Evolutionary conservation across 257 asterid genomes (phyloP).

Genomic region (Leptodermis oblonga): DNA sequence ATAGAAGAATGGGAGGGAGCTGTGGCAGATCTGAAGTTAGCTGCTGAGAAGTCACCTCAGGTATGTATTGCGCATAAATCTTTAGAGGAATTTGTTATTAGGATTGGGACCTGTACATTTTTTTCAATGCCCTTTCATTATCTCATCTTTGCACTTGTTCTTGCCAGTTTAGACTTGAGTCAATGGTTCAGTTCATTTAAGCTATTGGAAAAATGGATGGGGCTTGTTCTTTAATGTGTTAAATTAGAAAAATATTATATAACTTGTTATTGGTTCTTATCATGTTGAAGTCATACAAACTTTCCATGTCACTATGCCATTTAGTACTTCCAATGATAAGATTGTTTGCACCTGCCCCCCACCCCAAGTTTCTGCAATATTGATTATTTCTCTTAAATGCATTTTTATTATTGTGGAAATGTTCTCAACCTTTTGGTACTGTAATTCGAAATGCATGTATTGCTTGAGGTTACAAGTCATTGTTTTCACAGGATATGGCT

Average conservation of each 20-base stretch:
- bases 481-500: conserved; percentile 45
- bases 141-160: background rate
- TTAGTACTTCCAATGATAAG: background rate
- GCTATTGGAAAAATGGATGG: background rate
- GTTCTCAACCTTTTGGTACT: background rate
- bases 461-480: background rate
- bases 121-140: background rate
- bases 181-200: too few relatives aligned
- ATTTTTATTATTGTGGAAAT: background rate
- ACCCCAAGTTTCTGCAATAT: background rate
- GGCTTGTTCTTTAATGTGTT: background rate
- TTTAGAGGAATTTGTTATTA: background rate
- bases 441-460: background rate
- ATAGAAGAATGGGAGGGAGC: conserved; percentile 97
- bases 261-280: background rate
- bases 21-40: conserved; percentile 77
- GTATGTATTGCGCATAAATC: conserved; percentile 29
- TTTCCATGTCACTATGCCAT: background rate
- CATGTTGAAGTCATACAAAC: background rate
- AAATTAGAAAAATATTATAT: background rate
- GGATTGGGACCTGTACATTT: background rate
- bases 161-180: background rate
- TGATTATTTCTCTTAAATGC: background rate
- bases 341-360: background rate
- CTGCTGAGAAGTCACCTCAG: conserved; percentile 93